phyloP scores from a whole-genome alignment of 495 filamentous ascomycete genomes.

The Talaromyces trachyspermus region DNA sequence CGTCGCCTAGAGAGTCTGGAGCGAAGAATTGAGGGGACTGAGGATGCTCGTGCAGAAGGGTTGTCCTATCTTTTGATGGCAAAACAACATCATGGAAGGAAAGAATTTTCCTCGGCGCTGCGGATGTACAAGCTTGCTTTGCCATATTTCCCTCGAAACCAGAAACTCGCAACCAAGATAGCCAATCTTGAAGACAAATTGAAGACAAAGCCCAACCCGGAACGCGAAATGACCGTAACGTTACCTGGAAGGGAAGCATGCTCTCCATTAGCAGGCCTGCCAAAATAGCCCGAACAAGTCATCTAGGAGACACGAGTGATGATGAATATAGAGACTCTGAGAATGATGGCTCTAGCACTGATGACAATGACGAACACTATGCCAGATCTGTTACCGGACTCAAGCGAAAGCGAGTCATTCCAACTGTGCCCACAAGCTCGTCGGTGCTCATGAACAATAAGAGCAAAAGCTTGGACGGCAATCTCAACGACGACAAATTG shows the following conservation, averaged over 20 bases:
- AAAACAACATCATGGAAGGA: conserved; percentile 77
- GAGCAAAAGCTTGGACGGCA: too few relatives aligned
- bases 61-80: conserved; percentile 82
- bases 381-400: conserved; percentile 30
- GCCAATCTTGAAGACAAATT: conserved; percentile 55
- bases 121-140: conserved; percentile 81
- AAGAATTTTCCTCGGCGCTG: conserved; percentile 70
- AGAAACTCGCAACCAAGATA: conserved; percentile 75
- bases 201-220: conserved; percentile 20
- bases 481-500: conserved; percentile 17
- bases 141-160: conserved; percentile 79
- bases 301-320: conserved; percentile 28
- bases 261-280: conserved; percentile 32
- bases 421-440: conserved; percentile 17
- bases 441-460: too few relatives aligned
- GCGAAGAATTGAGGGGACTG: conserved; percentile 66
- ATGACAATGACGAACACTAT: conserved; percentile 25
- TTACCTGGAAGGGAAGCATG: conserved; percentile 28
- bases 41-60: conserved; percentile 71
- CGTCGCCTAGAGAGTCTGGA: conserved; percentile 77
- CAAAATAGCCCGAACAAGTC: conserved; percentile 20
- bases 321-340: conserved; percentile 19
- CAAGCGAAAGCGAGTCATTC: conserved; percentile 33
- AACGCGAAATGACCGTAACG: conserved; percentile 12
- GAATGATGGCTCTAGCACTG: conserved; percentile 14